Evolutionary conservation across 2,329 filamentous ascomycete species (phyloP).

Genomic region (Pseudogymnoascus sp.): DNA sequence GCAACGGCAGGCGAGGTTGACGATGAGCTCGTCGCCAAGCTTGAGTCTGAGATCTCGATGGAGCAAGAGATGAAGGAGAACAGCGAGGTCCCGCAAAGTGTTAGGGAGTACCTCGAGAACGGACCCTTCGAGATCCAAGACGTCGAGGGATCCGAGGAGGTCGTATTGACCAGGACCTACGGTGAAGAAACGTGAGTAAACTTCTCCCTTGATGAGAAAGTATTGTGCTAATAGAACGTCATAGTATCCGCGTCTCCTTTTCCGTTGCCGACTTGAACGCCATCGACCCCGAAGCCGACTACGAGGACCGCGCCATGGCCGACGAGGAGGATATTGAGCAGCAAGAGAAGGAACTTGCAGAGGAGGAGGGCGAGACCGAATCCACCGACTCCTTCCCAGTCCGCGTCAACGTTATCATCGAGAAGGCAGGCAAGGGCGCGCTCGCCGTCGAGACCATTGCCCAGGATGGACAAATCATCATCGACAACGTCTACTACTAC

Average conservation of each 20-base stretch:
- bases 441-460: conserved; percentile 80
- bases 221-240: conserved; percentile 8
- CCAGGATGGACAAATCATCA: conserved; percentile 75
- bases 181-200: conserved; percentile 72
- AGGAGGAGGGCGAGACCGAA: conserved; percentile 44
- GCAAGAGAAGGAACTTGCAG: conserved; percentile 46
- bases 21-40: conserved; percentile 75
- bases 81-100: conserved; percentile 62
- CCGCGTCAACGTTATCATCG: conserved; percentile 75
- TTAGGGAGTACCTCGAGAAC: conserved; percentile 84
- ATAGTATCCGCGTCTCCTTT: conserved; percentile 70
- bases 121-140: conserved; percentile 78
- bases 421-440: conserved; percentile 73
- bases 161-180: conserved; percentile 72
- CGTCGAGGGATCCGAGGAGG: conserved; percentile 74
- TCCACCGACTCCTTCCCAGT: conserved; percentile 60
- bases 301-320: conserved; percentile 45
- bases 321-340: conserved; percentile 44
- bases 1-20: conserved; percentile 45
- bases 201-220: neutral
- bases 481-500: conserved; percentile 89
- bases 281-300: conserved; percentile 50
- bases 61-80: conserved; percentile 69
- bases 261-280: conserved; percentile 74
- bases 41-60: conserved; percentile 73